Conservation (phyloP, 345 rosid genomes). For the Erysimum cheiranthoides region DNA sequence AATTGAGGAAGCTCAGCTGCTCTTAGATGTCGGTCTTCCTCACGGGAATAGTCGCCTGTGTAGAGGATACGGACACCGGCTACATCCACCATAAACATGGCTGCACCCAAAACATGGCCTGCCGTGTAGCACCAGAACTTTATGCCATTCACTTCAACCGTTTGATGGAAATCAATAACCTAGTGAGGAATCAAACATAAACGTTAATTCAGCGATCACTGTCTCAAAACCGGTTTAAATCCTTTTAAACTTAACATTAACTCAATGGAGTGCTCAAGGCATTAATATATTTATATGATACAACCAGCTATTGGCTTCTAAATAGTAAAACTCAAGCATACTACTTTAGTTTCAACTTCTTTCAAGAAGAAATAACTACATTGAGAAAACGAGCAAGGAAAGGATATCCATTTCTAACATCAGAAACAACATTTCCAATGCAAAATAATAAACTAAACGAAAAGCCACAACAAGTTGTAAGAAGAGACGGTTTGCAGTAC, state of each 20-base stretch:
- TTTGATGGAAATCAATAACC: conserved; percentile 90
- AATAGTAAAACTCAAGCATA: neutral
- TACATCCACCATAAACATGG: conserved; percentile 98
- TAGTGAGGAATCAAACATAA: conserved; percentile 21
- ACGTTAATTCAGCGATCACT: neutral
- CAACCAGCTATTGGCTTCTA: neutral
- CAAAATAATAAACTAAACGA: neutral
- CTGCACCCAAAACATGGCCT: conserved; percentile 98
- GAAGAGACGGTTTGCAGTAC: neutral
- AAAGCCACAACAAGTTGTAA: neutral
- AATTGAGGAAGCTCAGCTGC: conserved; percentile 97
- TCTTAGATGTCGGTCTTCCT: conserved; percentile 93
- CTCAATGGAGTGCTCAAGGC: neutral
- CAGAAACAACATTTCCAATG: neutral
- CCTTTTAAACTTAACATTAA: neutral
- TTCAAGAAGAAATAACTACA: too few relatives aligned
- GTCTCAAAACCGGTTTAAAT: neutral
- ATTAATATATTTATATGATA: neutral
- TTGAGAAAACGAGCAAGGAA: too few relatives aligned
- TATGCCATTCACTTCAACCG: conserved; percentile 86
- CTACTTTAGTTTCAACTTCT: neutral
- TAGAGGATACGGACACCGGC: conserved; percentile 93
- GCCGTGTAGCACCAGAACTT: conserved; percentile 98
- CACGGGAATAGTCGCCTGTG: conserved; percentile 94
- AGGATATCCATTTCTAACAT: too few relatives aligned